phyloP scores from a whole-genome alignment of 768 basidiomycete genomes.

The Mycena indigotica region DNA sequence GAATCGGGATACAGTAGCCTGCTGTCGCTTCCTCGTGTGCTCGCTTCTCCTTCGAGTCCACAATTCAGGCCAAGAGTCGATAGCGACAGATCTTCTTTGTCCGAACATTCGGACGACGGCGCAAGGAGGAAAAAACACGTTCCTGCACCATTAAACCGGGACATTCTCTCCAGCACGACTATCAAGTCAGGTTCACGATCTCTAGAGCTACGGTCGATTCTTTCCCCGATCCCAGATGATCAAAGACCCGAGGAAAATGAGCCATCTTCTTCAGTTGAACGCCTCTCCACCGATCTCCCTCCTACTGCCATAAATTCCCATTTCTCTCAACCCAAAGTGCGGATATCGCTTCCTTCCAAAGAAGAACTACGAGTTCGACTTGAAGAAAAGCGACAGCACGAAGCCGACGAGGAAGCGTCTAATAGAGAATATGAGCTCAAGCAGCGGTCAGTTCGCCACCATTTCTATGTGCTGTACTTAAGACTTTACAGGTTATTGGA shows the following conservation, averaged over 20 bases:
- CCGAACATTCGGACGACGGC: constrained; percentile 38
- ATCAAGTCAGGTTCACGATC: not conserved
- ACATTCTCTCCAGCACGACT: constrained; percentile 8
- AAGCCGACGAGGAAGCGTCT: constrained; percentile 50
- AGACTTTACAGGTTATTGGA: constrained; percentile 54
- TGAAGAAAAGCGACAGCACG: constrained; percentile 37
- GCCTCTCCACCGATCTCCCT: constrained; percentile 5
- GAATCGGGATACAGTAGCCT: constrained; percentile 50
- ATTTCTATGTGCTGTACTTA: constrained; percentile 11
- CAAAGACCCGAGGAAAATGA: not conserved
- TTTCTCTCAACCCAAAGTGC: constrained; percentile 24
- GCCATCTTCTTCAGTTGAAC: constrained; percentile 3
- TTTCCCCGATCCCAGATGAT: constrained; percentile 12
- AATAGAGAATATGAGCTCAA: constrained; percentile 62
- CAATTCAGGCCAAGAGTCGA: constrained; percentile 43
- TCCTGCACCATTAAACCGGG: constrained; percentile 14
- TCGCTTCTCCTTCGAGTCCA: constrained; percentile 48
- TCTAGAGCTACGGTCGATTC: not conserved
- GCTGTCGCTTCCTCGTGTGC: constrained; percentile 32
- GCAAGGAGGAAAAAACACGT: constrained; percentile 12
- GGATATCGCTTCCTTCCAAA: constrained; percentile 29
- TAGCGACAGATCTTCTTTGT: constrained; percentile 53
- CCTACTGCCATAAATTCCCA: constrained; percentile 13
- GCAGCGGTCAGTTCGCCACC: constrained; percentile 45
- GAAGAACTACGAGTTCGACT: constrained; percentile 31